These are phyloP conservation scores for Phialocephala sp. DNA, from an alignment of 2,329 filamentous ascomycete species.

Conservation along the genomic window DNA sequence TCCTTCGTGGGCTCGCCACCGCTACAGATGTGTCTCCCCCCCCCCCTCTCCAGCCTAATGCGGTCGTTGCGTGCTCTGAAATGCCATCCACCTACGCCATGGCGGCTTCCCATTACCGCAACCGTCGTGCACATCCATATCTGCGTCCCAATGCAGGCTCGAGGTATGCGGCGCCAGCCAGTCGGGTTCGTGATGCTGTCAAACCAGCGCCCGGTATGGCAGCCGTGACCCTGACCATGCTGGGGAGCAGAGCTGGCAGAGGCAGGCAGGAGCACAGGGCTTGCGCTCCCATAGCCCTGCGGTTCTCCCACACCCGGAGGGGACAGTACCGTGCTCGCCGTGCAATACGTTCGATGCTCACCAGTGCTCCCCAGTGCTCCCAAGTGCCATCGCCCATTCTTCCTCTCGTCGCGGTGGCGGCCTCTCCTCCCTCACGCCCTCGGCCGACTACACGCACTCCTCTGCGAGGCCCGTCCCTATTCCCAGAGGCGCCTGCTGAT, in stretches of 20 bases:
- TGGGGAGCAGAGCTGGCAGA: too few relatives aligned
- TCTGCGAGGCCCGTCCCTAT: not conserved
- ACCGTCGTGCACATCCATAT: slow-evolving; percentile 6
- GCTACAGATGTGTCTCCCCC: not conserved
- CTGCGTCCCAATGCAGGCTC: slow-evolving; percentile 1
- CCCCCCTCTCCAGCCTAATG: not conserved
- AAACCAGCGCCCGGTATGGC: not conserved
- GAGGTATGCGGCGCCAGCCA: not conserved
- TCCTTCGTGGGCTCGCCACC: too few relatives aligned
- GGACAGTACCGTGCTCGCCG: too few relatives aligned
- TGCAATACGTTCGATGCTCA: not conserved
- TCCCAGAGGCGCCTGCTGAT: not conserved
- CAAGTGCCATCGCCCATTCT: not conserved
- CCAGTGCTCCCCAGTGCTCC: too few relatives aligned
- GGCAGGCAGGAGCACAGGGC: not conserved
- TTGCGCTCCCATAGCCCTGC: too few relatives aligned
- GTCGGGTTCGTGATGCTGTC: slow-evolving; percentile 1
- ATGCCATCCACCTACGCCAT: slow-evolving; percentile 5
- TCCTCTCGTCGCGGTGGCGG: not conserved
- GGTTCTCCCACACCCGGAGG: too few relatives aligned
- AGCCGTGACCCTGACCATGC: too few relatives aligned
- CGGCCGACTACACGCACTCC: not conserved
- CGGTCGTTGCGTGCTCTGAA: not conserved
- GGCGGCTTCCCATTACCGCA: slow-evolving; percentile 9
- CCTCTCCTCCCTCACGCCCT: not conserved